Conservation (phyloP, 768 basidiomycete species). For the Termitomyces sp. region DNA sequence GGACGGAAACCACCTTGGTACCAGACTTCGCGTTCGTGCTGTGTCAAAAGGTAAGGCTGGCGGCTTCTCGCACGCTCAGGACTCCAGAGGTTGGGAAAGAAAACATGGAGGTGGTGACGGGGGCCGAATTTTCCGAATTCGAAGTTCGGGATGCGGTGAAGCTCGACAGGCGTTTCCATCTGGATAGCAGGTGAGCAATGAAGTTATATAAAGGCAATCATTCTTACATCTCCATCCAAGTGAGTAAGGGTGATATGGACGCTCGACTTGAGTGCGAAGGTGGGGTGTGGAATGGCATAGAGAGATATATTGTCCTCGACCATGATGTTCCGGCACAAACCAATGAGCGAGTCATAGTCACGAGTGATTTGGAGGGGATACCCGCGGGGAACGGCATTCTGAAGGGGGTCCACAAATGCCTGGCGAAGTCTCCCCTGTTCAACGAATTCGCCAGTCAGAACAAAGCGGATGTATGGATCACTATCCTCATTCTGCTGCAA, state of each 20-base stretch:
- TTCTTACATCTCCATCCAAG: not conserved
- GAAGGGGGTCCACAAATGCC: not conserved
- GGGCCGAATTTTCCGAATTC: conserved; percentile 12
- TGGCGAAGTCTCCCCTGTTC: not conserved
- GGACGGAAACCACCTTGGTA: conserved; percentile 21
- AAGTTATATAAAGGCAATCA: too few species aligned
- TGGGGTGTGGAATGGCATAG: not conserved
- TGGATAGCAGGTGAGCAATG: not conserved
- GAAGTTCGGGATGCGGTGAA: too few species aligned
- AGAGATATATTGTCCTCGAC: conserved; percentile 1
- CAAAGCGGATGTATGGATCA: not conserved
- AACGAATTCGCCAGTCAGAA: not conserved
- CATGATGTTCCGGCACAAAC: conserved; percentile 9
- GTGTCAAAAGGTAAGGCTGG: not conserved
- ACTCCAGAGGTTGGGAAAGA: conserved; percentile 20
- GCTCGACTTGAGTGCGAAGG: not conserved
- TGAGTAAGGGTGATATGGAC: not conserved
- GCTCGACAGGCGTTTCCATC: too few species aligned
- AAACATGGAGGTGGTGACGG: conserved; percentile 15
- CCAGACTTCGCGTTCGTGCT: conserved; percentile 9
- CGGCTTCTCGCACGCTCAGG: not conserved
- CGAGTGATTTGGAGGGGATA: conserved; percentile 2
- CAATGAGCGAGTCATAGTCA: conserved; percentile 17
- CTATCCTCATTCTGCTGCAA: not conserved
- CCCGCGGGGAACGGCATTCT: not conserved